phyloP scores from a whole-genome alignment of 768 basidiomycete genomes.

The Tulasnella sp. region DNA sequence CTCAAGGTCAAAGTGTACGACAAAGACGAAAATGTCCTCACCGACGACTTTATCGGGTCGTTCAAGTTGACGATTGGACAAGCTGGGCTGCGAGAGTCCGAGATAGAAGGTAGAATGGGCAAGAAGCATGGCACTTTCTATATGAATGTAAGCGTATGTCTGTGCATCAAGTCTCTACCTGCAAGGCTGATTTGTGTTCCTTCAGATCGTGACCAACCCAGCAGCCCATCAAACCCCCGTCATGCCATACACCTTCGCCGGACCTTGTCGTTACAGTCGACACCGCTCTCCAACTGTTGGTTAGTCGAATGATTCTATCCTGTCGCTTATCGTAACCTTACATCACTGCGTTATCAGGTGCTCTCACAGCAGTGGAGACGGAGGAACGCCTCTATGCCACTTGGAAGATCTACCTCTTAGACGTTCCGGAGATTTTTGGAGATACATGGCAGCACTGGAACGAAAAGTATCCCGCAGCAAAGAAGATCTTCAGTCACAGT shows the following conservation, averaged over 20 bases:
- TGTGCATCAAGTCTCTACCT: neutral
- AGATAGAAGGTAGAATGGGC: constrained; percentile 53
- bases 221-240: constrained; percentile 26
- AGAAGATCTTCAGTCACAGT: constrained; percentile 59
- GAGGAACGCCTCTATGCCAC: constrained; percentile 53
- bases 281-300: constrained; percentile 72
- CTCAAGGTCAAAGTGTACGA: constrained; percentile 62
- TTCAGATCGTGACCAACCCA: constrained; percentile 20
- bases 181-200: neutral
- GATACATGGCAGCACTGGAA: constrained; percentile 66
- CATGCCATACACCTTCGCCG: constrained; percentile 64
- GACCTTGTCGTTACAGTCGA: constrained; percentile 65
- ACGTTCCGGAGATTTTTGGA: constrained; percentile 56
- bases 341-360: constrained; percentile 43
- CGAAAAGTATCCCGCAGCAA: constrained; percentile 60
- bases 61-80: constrained; percentile 42
- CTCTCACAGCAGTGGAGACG: constrained; percentile 19
- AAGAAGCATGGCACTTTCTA: constrained; percentile 57
- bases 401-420: constrained; percentile 66
- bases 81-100: constrained; percentile 60
- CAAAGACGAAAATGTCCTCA: constrained; percentile 57
- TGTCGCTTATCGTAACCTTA: constrained; percentile 35
- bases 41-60: constrained; percentile 63
- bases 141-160: constrained; percentile 51
- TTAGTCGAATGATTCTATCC: constrained; percentile 54